Base-by-base conservation (phyloP, 805 yeast species). In the Wickerhamomyces subpelliculosus region DNA sequence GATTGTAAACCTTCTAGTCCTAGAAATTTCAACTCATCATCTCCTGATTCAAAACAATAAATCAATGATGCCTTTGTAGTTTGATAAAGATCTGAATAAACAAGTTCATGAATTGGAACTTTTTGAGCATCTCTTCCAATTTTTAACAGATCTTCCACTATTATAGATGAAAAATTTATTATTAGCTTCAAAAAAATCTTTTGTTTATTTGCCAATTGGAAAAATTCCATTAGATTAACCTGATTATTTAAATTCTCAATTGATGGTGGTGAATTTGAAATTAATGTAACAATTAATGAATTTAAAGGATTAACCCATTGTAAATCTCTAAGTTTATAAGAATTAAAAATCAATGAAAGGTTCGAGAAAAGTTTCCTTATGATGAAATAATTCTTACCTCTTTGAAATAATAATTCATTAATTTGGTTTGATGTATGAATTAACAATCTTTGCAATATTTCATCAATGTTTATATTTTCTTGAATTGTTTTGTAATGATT, bases 361-460 rank as follows among this genome's bases (percentile, higher is more conserved):
- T 77, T 72, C 7, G 83, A 70, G 36, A 82, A 55, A 36, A 83
- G 54, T 49, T 84, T 84, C 41, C 67, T 70, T 19, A 75, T 57
- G n/a, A 81, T 73, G 47, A 79, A 64, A 36, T 59, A 40, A 27
- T 55, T 46, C 7, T 42, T 34, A 18, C 37, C 37, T 31, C 34
- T 29, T 11, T 42, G 42, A 12, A 23, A 39, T 12, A 44, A 37
- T 23, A 38, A 38, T 21, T 38, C 42, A 12, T 40, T 35, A 21
- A 40, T 35, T n/a, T 35, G 14, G 1, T 26, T 21, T 0, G 42
- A 35, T 9, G 50, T 26, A 14, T 57, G 60, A 21, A 18, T 26
- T 3, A 50, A 29, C 16, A 54, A 27, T 8, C 38, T 41, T 16
- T 35, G 28, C 12, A 52, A 20, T 6, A 49, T 23, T 0, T 34